Conservation (phyloP, 1,284 basidiomycete genomes). For the Naganishia sp. region DNA sequence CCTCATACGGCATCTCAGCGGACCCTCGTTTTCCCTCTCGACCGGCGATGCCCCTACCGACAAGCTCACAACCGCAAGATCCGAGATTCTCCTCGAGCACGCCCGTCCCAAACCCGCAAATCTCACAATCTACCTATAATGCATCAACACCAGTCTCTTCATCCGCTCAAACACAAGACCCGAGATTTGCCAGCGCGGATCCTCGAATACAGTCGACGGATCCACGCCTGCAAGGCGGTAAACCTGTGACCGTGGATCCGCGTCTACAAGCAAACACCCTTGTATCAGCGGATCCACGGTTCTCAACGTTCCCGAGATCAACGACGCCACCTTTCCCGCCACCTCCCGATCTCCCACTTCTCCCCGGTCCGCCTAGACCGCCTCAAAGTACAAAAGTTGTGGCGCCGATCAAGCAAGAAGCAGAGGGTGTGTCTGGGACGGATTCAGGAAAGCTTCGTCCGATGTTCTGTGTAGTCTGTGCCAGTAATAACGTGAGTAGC, state of each 20-base stretch:
- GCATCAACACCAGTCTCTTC: neutral
- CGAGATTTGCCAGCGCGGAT: neutral
- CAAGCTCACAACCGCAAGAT: neutral
- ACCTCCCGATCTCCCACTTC: slow-evolving; percentile 4
- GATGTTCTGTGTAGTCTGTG: slow-evolving; percentile 95
- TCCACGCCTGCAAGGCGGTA: neutral
- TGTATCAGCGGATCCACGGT: slow-evolving; percentile 5
- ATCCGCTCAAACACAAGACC: neutral
- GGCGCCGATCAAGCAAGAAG: slow-evolving; percentile 2
- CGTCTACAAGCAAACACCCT: neutral
- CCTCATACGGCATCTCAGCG: neutral
- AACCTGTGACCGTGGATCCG: neutral
- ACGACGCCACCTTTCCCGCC: slow-evolving; percentile 19
- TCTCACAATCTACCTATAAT: neutral
- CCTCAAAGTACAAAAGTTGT: neutral
- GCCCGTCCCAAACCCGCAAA: neutral
- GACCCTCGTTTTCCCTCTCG: neutral
- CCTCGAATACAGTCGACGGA: neutral
- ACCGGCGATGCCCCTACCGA: neutral
- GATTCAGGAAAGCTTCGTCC: slow-evolving; percentile 57
- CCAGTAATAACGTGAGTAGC: slow-evolving; percentile 82
- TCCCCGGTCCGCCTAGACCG: slow-evolving; percentile 12
- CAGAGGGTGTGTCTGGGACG: neutral
- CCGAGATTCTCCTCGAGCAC: slow-evolving; percentile 1
- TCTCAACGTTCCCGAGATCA: slow-evolving; percentile 7